Conservation (phyloP, 768 basidiomycete species). For the Tulasnella sp. region DNA sequence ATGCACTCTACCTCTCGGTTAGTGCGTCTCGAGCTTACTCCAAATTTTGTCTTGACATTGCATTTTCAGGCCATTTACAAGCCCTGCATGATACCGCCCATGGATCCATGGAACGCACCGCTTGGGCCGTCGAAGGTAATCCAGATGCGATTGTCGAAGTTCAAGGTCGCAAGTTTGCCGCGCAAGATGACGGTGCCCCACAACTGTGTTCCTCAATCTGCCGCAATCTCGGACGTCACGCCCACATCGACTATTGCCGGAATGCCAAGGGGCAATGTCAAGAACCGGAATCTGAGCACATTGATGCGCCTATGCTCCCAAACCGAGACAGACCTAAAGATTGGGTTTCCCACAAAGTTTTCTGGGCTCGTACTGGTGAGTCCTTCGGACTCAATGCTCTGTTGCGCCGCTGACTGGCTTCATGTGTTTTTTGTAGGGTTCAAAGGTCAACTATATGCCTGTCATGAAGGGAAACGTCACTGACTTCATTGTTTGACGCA, state of each 20-base stretch:
- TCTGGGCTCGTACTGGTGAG: conserved; percentile 49
- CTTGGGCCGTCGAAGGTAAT: conserved; percentile 45
- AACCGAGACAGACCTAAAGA: conserved; percentile 41
- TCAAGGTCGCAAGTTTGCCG: conserved; percentile 36
- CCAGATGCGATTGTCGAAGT: conserved; percentile 41
- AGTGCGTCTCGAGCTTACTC: background rate
- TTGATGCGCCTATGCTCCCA: conserved; percentile 33
- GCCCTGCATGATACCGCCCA: conserved; percentile 52
- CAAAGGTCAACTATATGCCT: conserved; percentile 29
- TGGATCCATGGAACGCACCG: conserved; percentile 48
- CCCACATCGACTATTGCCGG: conserved; percentile 47
- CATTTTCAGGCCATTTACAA: conserved; percentile 41
- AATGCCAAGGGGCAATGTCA: conserved; percentile 31
- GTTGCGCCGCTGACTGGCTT: background rate
- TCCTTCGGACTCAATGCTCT: background rate
- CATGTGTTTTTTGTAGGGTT: conserved; percentile 31
- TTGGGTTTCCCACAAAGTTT: conserved; percentile 40
- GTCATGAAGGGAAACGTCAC: background rate
- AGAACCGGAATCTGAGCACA: conserved; percentile 37
- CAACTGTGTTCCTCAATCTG: conserved; percentile 10
- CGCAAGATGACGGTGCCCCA: conserved; percentile 14
- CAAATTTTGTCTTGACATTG: background rate
- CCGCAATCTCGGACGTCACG: conserved; percentile 29
- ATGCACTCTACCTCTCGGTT: conserved; percentile 46
- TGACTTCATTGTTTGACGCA: conserved; percentile 13